Percentiles rank a stretch among this genome's conserved stretches.
These are phyloP conservation scores for Auriscalpium vulgare DNA, from an alignment of 768 basidiomycete genomes.

Conservation along the genomic window DNA sequence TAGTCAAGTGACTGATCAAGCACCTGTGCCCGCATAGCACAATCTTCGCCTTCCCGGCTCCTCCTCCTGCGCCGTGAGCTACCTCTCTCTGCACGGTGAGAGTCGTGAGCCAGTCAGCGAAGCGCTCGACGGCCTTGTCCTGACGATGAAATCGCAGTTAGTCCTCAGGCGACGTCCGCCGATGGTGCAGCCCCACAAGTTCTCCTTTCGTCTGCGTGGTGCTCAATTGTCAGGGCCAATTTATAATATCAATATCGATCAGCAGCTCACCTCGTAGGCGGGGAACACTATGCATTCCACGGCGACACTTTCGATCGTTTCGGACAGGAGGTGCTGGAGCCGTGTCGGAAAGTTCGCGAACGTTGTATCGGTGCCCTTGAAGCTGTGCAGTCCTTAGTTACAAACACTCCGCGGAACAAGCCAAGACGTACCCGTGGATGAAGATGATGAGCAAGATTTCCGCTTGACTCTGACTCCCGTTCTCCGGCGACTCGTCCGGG, in stretches of 20 bases:
- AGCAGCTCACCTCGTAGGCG: constrained; percentile 64
- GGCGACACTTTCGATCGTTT: constrained; percentile 45
- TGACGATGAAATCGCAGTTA: neutral
- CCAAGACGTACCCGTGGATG: constrained; percentile 61
- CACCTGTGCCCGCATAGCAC: constrained; percentile 89
- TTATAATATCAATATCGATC: neutral
- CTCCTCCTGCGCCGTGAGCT: constrained; percentile 64
- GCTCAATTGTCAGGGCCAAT: neutral
- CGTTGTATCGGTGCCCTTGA: constrained; percentile 59
- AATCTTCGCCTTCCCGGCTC: constrained; percentile 63
- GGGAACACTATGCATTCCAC: constrained; percentile 83
- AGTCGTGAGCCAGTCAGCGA: constrained; percentile 91
- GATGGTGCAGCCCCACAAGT: constrained; percentile 38
- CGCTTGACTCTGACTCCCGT: neutral
- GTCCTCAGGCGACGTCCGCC: neutral
- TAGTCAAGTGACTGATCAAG: constrained; percentile 7
- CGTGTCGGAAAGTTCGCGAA: constrained; percentile 75
- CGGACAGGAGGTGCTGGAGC: constrained; percentile 66
- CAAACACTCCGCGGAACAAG: constrained; percentile 14
- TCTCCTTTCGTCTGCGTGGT: constrained; percentile 75
- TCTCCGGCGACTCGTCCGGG: neutral
- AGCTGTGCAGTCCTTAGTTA: constrained; percentile 22
- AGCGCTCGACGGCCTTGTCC: constrained; percentile 59
- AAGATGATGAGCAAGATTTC: constrained; percentile 65
- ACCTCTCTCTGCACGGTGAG: constrained; percentile 81